A percentile compares a stretch with the other conserved stretches of the same genome.
Evolutionary conservation across 176 grass and related monocot species (phyloP).

Genomic region (Carex parvula): DNA sequence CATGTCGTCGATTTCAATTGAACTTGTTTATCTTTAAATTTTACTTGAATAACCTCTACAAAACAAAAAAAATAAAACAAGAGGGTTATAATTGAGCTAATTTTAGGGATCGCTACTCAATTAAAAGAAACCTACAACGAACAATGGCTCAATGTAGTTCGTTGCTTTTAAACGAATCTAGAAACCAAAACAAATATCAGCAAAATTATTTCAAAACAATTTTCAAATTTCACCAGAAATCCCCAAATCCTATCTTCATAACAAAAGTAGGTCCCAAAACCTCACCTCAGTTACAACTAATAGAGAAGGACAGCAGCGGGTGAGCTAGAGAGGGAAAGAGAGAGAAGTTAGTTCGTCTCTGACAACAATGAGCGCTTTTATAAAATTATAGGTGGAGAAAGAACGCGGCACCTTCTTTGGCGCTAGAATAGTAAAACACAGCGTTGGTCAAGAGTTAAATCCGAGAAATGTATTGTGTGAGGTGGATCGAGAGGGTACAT

Average conservation of each 20-base stretch:
- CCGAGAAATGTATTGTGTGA: too few species aligned
- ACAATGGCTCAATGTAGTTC: constrained; percentile 3
- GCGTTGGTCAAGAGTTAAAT: too few species aligned
- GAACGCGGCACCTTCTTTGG: constrained; percentile 26
- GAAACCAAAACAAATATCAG: not conserved
- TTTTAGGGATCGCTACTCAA: not conserved
- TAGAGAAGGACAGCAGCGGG: not conserved
- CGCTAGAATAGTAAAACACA: constrained; percentile 11
- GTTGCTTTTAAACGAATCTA: not conserved
- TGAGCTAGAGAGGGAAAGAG: not conserved
- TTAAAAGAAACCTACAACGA: not conserved
- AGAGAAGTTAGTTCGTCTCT: constrained; percentile 1
- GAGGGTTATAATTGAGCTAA: not conserved
- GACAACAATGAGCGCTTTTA: constrained; percentile 11
- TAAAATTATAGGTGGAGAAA: constrained; percentile 7
- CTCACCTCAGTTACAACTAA: constrained; percentile 1
- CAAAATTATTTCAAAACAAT: not conserved
- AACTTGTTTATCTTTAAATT: not conserved
- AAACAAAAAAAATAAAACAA: not conserved
- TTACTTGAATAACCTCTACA: constrained; percentile 14
- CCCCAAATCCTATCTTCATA: not conserved
- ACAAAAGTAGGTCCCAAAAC: not conserved
- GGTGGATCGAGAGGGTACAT: not conserved
- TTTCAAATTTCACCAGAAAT: constrained; percentile 3
- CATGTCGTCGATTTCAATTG: constrained; percentile 41